A percentile compares a stretch with the other conserved stretches of the same genome.
Evolutionary conservation across 306 rosid species (phyloP).

Genomic region (Begonia loranthoides): DNA sequence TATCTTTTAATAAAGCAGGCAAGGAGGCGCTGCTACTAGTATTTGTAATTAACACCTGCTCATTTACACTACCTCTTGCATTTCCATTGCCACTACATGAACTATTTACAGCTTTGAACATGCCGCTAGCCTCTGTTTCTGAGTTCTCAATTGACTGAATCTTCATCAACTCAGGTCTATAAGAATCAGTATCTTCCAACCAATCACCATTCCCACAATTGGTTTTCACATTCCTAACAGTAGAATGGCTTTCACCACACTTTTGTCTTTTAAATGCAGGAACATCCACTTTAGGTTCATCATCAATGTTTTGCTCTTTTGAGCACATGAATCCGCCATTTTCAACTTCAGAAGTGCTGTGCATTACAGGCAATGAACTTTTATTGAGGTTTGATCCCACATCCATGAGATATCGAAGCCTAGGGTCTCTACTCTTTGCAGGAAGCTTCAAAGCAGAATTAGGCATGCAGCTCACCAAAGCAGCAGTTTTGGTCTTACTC

Average conservation of each 20-base stretch:
- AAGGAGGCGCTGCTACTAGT: conserved; percentile 26
- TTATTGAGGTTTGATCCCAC: conserved; percentile 36
- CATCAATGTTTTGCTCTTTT: conserved; percentile 55
- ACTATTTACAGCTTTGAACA: conserved; percentile 14
- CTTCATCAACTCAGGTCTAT: conserved; percentile 33
- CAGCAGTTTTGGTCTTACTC: conserved; percentile 22
- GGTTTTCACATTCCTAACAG: conserved; percentile 26
- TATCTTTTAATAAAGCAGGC: conserved; percentile 50
- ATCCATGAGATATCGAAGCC: conserved; percentile 59
- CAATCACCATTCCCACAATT: conserved; percentile 48
- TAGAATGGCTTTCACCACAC: conserved; percentile 27
- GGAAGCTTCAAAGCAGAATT: conserved; percentile 34
- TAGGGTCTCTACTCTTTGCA: conserved; percentile 82
- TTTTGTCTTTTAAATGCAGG: conserved; percentile 46
- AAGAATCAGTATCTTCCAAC: conserved; percentile 38
- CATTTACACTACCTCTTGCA: conserved; percentile 32
- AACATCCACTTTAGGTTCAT: conserved; percentile 41
- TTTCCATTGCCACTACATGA: conserved; percentile 17
- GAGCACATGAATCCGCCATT: conserved; percentile 28
- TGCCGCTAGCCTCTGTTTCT: conserved; percentile 29
- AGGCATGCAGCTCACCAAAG: conserved; percentile 22
- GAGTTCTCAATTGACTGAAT: conserved; percentile 30
- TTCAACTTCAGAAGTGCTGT: conserved; percentile 41
- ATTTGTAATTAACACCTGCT: conserved; percentile 18
- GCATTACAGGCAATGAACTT: conserved; percentile 20